Conservation (phyloP, 176 grass and related monocot species). For the Oryza coarctata region DNA sequence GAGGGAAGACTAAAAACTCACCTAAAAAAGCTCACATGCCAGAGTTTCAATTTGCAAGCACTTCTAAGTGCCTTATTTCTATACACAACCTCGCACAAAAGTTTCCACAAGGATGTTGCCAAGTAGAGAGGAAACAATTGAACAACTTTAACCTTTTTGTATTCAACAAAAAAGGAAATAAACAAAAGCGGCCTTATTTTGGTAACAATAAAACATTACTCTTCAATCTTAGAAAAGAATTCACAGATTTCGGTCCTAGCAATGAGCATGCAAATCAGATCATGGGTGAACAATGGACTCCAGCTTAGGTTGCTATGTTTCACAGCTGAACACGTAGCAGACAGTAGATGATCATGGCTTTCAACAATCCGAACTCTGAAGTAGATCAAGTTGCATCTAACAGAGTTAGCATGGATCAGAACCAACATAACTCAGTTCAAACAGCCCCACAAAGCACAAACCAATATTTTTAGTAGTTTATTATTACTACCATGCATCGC, state of each 20-base stretch:
- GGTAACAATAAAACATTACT: not conserved
- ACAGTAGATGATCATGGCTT: not conserved
- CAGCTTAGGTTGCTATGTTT: not conserved
- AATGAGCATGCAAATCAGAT: not conserved
- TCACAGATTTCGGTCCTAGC: not conserved
- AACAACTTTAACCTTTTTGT: not conserved
- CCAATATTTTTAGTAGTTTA: too few species aligned
- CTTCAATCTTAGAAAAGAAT: not conserved
- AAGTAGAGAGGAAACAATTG: not conserved
- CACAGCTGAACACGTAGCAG: not conserved
- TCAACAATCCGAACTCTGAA: not conserved
- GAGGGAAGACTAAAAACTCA: constrained; percentile 4
- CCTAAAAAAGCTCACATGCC: not conserved
- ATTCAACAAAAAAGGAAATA: not conserved
- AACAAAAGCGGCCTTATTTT: not conserved
- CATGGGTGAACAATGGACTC: not conserved
- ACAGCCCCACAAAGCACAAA: not conserved
- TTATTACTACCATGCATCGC: not conserved
- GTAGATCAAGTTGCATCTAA: not conserved
- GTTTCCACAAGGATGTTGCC: not conserved
- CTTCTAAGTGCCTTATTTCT: not conserved
- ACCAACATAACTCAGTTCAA: not conserved
- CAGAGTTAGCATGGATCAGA: not conserved
- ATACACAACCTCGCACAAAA: not conserved
- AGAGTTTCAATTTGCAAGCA: constrained; percentile 11